Percentiles rank a stretch among this genome's conserved stretches.
phyloP scores from a whole-genome alignment of 352 stramenopile species.

The Pythium pyrilobum region DNA sequence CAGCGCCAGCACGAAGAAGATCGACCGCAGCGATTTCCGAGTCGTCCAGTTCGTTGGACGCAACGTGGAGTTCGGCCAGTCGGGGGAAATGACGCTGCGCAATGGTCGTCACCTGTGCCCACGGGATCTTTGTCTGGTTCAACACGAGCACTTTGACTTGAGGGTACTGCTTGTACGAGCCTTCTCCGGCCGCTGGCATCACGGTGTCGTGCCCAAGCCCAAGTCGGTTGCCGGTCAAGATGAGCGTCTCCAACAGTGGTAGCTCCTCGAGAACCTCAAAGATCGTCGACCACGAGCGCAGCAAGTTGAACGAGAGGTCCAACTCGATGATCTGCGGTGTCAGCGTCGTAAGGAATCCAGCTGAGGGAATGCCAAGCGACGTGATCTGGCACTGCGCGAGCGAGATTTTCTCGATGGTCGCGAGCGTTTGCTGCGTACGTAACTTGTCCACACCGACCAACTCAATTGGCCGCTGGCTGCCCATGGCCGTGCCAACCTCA shows the following conservation, averaged over 20 bases:
- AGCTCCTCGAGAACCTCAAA: conserved; percentile 44
- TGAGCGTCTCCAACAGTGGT: conserved; percentile 59
- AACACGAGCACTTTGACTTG: conserved; percentile 62
- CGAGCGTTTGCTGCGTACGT: conserved; percentile 50
- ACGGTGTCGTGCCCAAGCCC: conserved; percentile 17
- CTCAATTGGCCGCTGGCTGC: conserved; percentile 70
- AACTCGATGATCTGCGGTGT: conserved; percentile 62
- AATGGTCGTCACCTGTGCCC: conserved; percentile 29
- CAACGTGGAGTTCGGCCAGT: conserved; percentile 51
- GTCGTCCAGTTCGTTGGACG: conserved; percentile 49
- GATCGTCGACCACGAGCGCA: conserved; percentile 49
- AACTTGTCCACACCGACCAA: conserved; percentile 68
- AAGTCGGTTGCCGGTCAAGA: conserved; percentile 68
- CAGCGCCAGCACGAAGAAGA: neutral
- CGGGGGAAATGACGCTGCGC: conserved; percentile 48
- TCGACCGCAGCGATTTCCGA: conserved; percentile 23
- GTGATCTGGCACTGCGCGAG: conserved; percentile 54
- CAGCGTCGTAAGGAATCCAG: conserved; percentile 28
- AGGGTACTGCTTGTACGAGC: conserved; percentile 1
- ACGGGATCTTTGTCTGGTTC: conserved; percentile 53
- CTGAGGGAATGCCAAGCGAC: conserved; percentile 20
- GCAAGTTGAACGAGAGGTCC: conserved; percentile 71
- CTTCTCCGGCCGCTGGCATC: neutral
- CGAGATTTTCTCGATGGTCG: conserved; percentile 74
- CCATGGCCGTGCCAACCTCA: conserved; percentile 58